phyloP scores from a whole-genome alignment of 306 rosid genomes.

The Cucurbita moschata region DNA sequence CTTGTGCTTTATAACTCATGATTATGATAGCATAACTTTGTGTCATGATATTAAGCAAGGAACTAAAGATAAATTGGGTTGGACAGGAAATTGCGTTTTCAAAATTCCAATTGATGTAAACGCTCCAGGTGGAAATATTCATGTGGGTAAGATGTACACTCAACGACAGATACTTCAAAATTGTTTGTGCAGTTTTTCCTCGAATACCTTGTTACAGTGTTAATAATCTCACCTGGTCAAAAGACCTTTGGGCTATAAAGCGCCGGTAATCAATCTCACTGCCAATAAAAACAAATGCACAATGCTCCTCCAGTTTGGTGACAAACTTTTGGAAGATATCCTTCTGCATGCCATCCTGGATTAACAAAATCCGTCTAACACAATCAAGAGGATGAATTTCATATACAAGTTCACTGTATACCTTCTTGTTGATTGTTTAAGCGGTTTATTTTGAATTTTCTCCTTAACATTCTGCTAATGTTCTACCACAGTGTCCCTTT shows the following conservation, averaged over 20 bases:
- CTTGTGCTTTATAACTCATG: background rate
- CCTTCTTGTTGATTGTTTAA: background rate
- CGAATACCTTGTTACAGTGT: background rate
- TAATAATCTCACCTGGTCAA: slow-evolving; percentile 33
- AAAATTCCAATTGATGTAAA: background rate
- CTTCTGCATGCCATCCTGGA: slow-evolving; percentile 82
- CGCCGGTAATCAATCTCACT: slow-evolving; percentile 93
- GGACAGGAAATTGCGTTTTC: background rate
- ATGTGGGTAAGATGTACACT: background rate
- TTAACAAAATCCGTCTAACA: background rate
- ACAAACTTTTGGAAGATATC: slow-evolving; percentile 63
- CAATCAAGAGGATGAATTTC: background rate
- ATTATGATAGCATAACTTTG: background rate
- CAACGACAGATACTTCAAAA: background rate
- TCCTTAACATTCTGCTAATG: background rate
- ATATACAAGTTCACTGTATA: background rate
- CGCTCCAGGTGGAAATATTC: background rate
- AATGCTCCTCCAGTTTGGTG: slow-evolving; percentile 56
- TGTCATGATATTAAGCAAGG: background rate
- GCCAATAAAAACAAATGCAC: slow-evolving; percentile 56
- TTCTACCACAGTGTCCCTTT: background rate
- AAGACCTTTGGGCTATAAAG: slow-evolving; percentile 52
- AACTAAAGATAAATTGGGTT: background rate
- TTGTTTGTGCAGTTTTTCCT: background rate
- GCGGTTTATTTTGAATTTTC: background rate